Percentiles rank a stretch among this genome's conserved stretches.
Evolutionary conservation across 2,329 filamentous ascomycete species (phyloP).

Genomic region (Tetracladium maxilliforme): DNA sequence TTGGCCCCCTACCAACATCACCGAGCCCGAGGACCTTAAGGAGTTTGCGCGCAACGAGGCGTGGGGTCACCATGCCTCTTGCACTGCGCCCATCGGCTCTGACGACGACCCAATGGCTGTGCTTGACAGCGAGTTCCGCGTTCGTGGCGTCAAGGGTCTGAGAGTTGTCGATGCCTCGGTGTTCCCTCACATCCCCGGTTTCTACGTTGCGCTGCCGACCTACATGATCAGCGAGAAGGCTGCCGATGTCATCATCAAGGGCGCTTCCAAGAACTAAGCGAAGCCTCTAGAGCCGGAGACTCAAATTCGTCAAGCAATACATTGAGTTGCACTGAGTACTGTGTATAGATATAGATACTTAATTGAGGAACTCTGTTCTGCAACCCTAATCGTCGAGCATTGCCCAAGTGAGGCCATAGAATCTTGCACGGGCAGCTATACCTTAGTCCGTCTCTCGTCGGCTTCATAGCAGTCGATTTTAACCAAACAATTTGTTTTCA

Average conservation of each 20-base stretch:
- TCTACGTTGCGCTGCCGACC: slow-evolving; percentile 31
- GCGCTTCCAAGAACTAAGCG: too few species aligned
- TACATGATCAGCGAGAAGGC: slow-evolving; percentile 49
- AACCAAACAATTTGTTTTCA: too few species aligned
- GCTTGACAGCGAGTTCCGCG: slow-evolving; percentile 38
- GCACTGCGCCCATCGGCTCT: slow-evolving; percentile 37
- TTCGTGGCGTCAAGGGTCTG: slow-evolving; percentile 36
- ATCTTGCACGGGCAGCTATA: too few species aligned
- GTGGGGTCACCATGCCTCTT: slow-evolving; percentile 43
- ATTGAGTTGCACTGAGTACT: too few species aligned
- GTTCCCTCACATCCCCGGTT: slow-evolving; percentile 36
- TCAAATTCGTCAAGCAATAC: too few species aligned
- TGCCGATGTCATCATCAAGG: slow-evolving; percentile 33
- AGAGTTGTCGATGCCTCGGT: slow-evolving; percentile 47
- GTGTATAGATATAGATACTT: too few species aligned
- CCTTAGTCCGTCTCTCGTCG: too few species aligned
- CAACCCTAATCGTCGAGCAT: too few species aligned
- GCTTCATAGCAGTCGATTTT: too few species aligned
- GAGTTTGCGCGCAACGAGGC: slow-evolving; percentile 31
- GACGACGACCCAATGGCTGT: slow-evolving; percentile 37
- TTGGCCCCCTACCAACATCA: slow-evolving; percentile 21
- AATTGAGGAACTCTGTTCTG: too few species aligned
- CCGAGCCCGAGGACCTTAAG: slow-evolving; percentile 24
- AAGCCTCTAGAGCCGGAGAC: slow-evolving; percentile 1
- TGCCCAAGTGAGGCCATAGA: too few species aligned